phyloP scores from a whole-genome alignment of 371 early-diverging fungal genomes.

The Mortierella sp. region DNA sequence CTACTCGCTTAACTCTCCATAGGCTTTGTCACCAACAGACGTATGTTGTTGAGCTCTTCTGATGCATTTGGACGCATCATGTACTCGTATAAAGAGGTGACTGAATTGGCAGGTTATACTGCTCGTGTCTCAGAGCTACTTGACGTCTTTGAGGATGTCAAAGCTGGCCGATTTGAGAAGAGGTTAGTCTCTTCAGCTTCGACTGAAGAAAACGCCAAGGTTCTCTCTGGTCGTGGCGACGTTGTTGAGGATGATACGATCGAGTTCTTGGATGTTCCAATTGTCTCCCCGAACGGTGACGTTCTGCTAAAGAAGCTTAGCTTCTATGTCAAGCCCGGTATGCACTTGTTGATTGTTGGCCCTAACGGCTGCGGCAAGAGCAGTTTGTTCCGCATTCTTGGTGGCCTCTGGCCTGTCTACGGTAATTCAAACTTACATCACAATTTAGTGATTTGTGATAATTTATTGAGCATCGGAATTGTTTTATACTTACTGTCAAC shows the following conservation, averaged over 20 bases:
- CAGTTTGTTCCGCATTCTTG: conserved; percentile 95
- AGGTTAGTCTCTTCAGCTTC: conserved; percentile 70
- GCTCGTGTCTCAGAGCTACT: conserved; percentile 84
- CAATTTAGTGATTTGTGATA: not conserved
- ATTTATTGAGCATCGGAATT: not conserved
- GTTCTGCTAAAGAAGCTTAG: conserved; percentile 87
- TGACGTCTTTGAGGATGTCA: conserved; percentile 87
- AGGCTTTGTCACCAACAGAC: conserved; percentile 93
- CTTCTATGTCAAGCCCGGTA: conserved; percentile 92
- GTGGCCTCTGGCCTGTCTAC: conserved; percentile 94
- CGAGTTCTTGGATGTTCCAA: conserved; percentile 92
- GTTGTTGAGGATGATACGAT: conserved; percentile 81
- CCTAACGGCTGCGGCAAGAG: conserved; percentile 97
- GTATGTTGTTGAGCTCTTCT: conserved; percentile 83
- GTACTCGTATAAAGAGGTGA: conserved; percentile 92
- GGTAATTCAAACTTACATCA: conserved; percentile 53
- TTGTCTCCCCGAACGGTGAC: conserved; percentile 97
- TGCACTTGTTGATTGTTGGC: conserved; percentile 94
- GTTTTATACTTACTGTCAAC: not conserved
- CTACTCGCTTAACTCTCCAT: conserved; percentile 1
- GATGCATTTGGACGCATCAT: conserved; percentile 94
- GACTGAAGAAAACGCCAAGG: conserved; percentile 68
- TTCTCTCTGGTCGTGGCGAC: conserved; percentile 75
- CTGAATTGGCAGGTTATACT: conserved; percentile 93
- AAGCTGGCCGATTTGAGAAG: conserved; percentile 77